phyloP scores from a whole-genome alignment of 2,329 filamentous ascomycete genomes.

The Rhytidhysteron rufulum region DNA sequence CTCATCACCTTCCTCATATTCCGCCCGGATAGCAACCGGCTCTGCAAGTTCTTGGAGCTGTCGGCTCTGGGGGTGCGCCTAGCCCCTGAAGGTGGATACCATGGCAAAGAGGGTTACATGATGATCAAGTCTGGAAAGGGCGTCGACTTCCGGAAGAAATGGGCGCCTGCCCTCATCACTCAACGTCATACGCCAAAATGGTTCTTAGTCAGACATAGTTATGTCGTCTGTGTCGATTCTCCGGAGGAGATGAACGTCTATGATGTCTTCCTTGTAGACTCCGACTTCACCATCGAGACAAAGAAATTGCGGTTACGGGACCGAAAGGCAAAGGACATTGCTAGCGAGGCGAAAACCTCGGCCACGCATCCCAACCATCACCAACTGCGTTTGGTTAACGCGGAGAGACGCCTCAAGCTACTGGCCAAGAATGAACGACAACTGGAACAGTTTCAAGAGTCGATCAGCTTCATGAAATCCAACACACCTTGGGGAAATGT shows the following conservation, averaged over 20 bases:
- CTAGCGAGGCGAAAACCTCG: constrained; percentile 61
- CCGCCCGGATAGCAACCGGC: constrained; percentile 85
- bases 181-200: constrained; percentile 86
- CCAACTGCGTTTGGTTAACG: constrained; percentile 80
- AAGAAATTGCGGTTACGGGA: constrained; percentile 54
- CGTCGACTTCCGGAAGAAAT: constrained; percentile 75
- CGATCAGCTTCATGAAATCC: constrained; percentile 78
- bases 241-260: constrained; percentile 99
- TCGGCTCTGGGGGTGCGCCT: constrained; percentile 91
- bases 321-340: constrained; percentile 58
- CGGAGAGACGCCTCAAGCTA: constrained; percentile 86
- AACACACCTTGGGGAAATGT: constrained; percentile 77
- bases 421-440: constrained; percentile 88
- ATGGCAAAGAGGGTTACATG: constrained; percentile 93
- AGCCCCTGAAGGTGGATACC: constrained; percentile 92
- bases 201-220: constrained; percentile 97
- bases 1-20: constrained; percentile 98
- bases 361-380: constrained; percentile 69
- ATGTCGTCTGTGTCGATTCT: constrained; percentile 96
- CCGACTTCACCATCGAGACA: constrained; percentile 76
- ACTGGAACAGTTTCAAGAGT: constrained; percentile 88
- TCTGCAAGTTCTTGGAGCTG: constrained; percentile 93
- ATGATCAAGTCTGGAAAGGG: constrained; percentile 90
- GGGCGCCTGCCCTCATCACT: constrained; percentile 75
- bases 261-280: constrained; percentile 95